Percentiles rank a stretch among this genome's conserved stretches.
These are phyloP conservation scores for Phialophora macrospora DNA, from an alignment of 2,329 filamentous ascomycete species.

Conservation along the genomic window DNA sequence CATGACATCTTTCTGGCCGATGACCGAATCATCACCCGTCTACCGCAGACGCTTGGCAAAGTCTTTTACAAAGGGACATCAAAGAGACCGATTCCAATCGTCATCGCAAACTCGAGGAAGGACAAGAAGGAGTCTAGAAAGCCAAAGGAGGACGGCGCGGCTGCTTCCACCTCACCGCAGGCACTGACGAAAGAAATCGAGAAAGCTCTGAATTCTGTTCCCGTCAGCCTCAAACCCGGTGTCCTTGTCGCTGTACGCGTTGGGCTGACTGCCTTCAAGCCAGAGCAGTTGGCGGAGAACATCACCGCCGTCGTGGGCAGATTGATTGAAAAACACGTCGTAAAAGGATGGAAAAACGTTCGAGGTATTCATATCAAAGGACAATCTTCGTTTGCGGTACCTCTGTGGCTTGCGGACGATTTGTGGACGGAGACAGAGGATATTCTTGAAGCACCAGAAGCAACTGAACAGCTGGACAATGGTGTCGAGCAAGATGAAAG, in stretches of 20 bases:
- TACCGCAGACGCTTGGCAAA: constrained; percentile 83
- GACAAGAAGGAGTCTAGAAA: constrained; percentile 59
- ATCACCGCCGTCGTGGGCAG: constrained; percentile 71
- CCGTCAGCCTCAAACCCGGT: constrained; percentile 78
- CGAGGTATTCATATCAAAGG: constrained; percentile 88
- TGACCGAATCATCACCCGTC: constrained; percentile 73
- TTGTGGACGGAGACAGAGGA: constrained; percentile 82
- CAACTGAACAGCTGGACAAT: constrained; percentile 42
- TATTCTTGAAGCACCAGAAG: constrained; percentile 61
- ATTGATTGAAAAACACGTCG: constrained; percentile 77
- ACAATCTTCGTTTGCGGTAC: constrained; percentile 81
- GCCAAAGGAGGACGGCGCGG: constrained; percentile 50
- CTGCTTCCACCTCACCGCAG: constrained; percentile 61
- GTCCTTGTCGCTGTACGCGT: constrained; percentile 81
- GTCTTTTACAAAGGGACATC: constrained; percentile 82
- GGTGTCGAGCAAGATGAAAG: constrained; percentile 18
- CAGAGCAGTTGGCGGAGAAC: constrained; percentile 80
- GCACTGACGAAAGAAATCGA: constrained; percentile 81
- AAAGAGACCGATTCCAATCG: constrained; percentile 86
- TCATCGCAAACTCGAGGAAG: constrained; percentile 67
- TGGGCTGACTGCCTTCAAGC: constrained; percentile 73
- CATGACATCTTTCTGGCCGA: constrained; percentile 95
- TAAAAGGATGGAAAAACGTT: constrained; percentile 86
- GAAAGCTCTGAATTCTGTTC: constrained; percentile 74
- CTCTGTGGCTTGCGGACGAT: constrained; percentile 93